Conservation (phyloP, 2,329 filamentous ascomycete species). For the Colletotrichum endophyticum region DNA sequence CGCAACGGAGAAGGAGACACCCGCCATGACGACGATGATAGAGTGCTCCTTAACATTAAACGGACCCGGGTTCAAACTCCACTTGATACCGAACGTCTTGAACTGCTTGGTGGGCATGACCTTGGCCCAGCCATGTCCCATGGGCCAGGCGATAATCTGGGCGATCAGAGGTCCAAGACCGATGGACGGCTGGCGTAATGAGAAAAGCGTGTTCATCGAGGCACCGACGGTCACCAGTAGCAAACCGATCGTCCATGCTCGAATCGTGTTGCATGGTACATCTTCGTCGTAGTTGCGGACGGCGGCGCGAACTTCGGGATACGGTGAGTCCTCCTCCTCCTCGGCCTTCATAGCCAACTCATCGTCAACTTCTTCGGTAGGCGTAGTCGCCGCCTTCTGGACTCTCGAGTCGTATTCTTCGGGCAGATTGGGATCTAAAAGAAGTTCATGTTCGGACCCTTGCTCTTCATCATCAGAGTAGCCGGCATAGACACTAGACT, state of each 20-base stretch:
- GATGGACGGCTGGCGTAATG: slow-evolving; percentile 65
- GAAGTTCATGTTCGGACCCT: slow-evolving; percentile 58
- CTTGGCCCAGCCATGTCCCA: slow-evolving; percentile 66
- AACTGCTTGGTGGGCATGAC: slow-evolving; percentile 56
- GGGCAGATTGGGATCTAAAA: slow-evolving; percentile 59
- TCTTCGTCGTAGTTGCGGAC: slow-evolving; percentile 70
- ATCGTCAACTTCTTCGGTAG: slow-evolving; percentile 32
- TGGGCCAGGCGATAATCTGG: slow-evolving; percentile 67
- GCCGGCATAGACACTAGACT: slow-evolving; percentile 38
- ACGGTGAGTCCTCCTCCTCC: slow-evolving; percentile 64
- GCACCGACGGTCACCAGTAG: slow-evolving; percentile 61
- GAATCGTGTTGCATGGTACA: slow-evolving; percentile 68
- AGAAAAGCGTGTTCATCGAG: slow-evolving; percentile 68
- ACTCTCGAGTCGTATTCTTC: slow-evolving; percentile 45
- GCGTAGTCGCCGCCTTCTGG: neutral
- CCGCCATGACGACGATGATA: slow-evolving; percentile 73
- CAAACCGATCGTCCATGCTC: slow-evolving; percentile 69
- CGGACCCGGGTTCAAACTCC: slow-evolving; percentile 69
- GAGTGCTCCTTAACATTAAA: slow-evolving; percentile 76
- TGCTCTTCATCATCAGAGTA: slow-evolving; percentile 49
- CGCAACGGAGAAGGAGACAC: slow-evolving; percentile 71
- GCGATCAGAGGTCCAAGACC: slow-evolving; percentile 65
- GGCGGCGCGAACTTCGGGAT: slow-evolving; percentile 69
- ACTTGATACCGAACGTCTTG: slow-evolving; percentile 56
- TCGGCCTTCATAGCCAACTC: slow-evolving; percentile 38